Evolutionary conservation across 768 basidiomycete genomes (phyloP), one percentile per base, ranked within the genome.

Genomic region (Leccinum boreale): DNA sequence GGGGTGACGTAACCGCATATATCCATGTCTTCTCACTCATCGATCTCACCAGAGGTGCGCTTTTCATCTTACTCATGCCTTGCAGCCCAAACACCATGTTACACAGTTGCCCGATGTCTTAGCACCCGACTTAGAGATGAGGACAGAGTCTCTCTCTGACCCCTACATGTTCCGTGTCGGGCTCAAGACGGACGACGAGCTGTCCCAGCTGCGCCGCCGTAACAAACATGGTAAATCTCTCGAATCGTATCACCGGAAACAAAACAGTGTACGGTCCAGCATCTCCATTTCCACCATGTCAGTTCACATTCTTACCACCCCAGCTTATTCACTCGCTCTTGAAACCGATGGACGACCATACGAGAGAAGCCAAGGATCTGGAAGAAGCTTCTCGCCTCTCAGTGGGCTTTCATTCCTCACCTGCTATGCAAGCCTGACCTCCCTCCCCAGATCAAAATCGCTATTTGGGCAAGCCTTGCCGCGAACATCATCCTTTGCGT

Each of bases 281-380:
- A 35, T 1, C 21, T 63, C 36, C 31, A 15, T 51, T 48, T 58
- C 3, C 17, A 4, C 17, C 47, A 12, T 15, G 47, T 15, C 17
- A 28, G 10, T 28, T 48, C 47, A 48, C 15, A 23, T 0, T 48
- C 35, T 53, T 47, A 28, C 60, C 50, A n/a, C 58, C 19, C 45
- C 65, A 96, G 90, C 87, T 94, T 58, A 96, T 98, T 60, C 69
- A 75, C n/a, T 81, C 84, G n/a, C 74, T 98, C 59, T 81, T 98
- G 33, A 97, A 96, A 73, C 84, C 94, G 1, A 89, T 98, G 84
- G 90, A 93, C 35, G 86, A 88, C 33, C 90, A 94, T 66, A 92
- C 92, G 0, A 81, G 84, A 52, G 92, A 96, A 65, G 94, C 93
- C 15, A 81, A 78, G 58, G 78, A 80, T 12, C 84, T 86, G 31